Base-by-base conservation (phyloP, 441 rosid genomes). In the Adansonia gregorii region DNA sequence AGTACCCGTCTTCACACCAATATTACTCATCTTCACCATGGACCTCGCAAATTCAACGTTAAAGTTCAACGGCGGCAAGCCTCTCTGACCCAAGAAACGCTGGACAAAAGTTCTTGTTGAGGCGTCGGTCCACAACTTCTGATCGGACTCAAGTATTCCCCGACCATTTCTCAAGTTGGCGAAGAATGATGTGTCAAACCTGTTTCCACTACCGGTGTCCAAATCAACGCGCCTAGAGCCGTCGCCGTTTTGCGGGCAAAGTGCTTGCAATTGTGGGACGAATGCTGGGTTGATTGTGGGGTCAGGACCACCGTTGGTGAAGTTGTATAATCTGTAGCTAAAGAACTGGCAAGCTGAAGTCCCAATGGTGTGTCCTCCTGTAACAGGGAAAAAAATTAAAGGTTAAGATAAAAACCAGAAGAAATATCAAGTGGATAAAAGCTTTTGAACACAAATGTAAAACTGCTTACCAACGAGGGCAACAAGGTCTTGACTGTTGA, bases 11-110 rank as follows among this genome's bases (percentile, higher is more conserved):
- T 93, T 89, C 31, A 92, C 86, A 0, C 85, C 97, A 12, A 91
- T 87, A 8, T 88, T 88, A 61, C 94, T 89, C 98, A 94, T 89
- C 84, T 89, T 94, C 51, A 85, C 86, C 94, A 93, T 94, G 1
- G 94, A 90, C 74, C 72, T 82, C 0, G 78, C 92, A 4, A 94
- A 94, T 78, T 91, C 91, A 1, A 49, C 65, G 74, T 83, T 85
- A 22, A 91, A 94, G 10, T 46, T 76, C 52, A 77, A 67, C 8
- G 64, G 79, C 4, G 54, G 78, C 73, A 80, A 61, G 3, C 88
- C 86, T 27, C 88, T 77, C 6, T 86, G 11, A 9, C 64, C 64
- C 1, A 58, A 22, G 64, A 19, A 58, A 19, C 31, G 35, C 24
- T 58, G 64, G 31, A 58, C 11, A 0, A 58, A 8, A 8, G 35